Evolutionary conservation across 2,329 filamentous ascomycete genomes (phyloP), one percentile per base, ranked within the genome.

Genomic region (Penicillium digitatum): DNA sequence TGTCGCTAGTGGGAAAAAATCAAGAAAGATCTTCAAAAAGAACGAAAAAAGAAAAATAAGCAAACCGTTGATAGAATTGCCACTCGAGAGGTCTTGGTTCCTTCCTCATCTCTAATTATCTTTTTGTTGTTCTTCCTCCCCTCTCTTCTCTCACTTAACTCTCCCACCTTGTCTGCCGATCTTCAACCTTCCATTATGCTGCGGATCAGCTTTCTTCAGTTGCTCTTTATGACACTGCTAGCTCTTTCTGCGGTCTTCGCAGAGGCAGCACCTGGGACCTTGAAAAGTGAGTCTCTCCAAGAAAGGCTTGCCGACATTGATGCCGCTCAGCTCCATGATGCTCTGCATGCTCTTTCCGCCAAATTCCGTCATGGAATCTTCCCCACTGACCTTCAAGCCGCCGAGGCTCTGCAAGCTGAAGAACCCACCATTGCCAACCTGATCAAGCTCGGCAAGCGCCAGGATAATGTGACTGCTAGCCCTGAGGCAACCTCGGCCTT

Each of bases 281-380:
- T 58, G 12, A 49, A 50, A 39, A 57, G 57, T 59, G 55, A 65
- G 55, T 64, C 64, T 50, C 82, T 87, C 72, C 77, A 81, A 60
- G 78, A 82, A 55, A 70, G 85, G 52, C 73, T 87, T 51, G 76
- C 80, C 57, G 77, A 78, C 24, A 74, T 86, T 53, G 82, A 85
- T 22, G 79, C 80, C 52, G 78, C 82, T 46, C 79, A 82, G 39
- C 76, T 92, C 51, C 86, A 89, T 69, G 80, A 81, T 44, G 82
- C 88, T 50, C 78, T 91, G 31, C 85, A 88, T 69, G 76, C 79
- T 58, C 80, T 85, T 64, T 77, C 86, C 51, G 79, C 80, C 45
- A 82, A 83, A 66, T 89, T 86, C 73, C 81, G 84, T 68, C 82
- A 88, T 66, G 87, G 87, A 55, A 80, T 89, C 53, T 88, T 86